These are phyloP conservation scores for Cucumis hystrix DNA, from an alignment of 306 rosid species.

Conservation along the genomic window DNA sequence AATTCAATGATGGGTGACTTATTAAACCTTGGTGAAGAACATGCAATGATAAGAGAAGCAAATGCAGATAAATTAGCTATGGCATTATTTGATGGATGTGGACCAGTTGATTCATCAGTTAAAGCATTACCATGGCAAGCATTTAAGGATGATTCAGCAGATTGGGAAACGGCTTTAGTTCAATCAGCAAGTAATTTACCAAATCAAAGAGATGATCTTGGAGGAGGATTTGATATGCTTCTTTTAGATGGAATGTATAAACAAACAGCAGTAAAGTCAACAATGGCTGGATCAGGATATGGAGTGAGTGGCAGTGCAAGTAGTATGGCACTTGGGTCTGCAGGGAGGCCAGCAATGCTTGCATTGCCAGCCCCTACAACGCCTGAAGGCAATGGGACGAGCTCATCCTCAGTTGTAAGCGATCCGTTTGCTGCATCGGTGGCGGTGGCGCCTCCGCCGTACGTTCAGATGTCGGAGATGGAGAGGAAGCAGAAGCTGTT, in stretches of 20 bases:
- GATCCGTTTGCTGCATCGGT: conserved; percentile 88
- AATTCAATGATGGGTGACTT: conserved; percentile 37
- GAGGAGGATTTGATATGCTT: conserved; percentile 64
- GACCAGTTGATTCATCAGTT: neutral
- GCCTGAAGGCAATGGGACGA: neutral
- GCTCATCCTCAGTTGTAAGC: neutral
- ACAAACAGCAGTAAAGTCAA: conserved; percentile 21
- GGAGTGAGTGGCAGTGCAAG: conserved; percentile 73
- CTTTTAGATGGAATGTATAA: conserved; percentile 77
- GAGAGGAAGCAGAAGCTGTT: conserved; percentile 77
- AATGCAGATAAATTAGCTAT: conserved; percentile 42
- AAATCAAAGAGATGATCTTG: conserved; percentile 34
- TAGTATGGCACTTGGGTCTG: conserved; percentile 70
- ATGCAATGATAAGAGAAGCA: conserved; percentile 13
- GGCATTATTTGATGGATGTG: conserved; percentile 62
- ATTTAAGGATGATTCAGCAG: conserved; percentile 35
- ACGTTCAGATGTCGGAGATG: conserved; percentile 93
- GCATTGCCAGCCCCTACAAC: conserved; percentile 77
- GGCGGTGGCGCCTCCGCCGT: conserved; percentile 62
- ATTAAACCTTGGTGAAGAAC: conserved; percentile 50
- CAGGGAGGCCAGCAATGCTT: conserved; percentile 60
- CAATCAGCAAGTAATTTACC: conserved; percentile 43
- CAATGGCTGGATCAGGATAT: conserved; percentile 32
- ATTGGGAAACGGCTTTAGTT: conserved; percentile 80
- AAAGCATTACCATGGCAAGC: conserved; percentile 47